Evolutionary conservation across 805 yeast genomes (phyloP).

Genomic region (Grigorovia jiainica): DNA sequence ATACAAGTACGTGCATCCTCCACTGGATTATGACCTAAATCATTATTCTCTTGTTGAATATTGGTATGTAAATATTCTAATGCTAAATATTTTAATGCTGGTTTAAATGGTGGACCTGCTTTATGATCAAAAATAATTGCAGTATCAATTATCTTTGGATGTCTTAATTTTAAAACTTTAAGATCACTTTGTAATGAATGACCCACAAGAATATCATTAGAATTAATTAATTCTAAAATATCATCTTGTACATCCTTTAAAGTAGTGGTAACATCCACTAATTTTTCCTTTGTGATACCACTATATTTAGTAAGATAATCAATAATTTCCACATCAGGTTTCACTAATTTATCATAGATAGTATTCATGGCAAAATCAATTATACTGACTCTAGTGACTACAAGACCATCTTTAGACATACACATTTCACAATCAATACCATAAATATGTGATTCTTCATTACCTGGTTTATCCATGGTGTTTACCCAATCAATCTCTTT

Average conservation of each 20-base stretch:
- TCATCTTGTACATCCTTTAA: constrained; percentile 57
- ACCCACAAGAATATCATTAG: constrained; percentile 67
- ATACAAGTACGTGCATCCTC: constrained; percentile 80
- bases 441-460: constrained; percentile 54
- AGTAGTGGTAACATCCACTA: constrained; percentile 52
- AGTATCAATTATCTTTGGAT: constrained; percentile 73
- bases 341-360: constrained; percentile 63
- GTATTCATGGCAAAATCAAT: constrained; percentile 53
- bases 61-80: constrained; percentile 40
- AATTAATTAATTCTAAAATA: constrained; percentile 39
- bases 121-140: constrained; percentile 66
- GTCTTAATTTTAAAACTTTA: constrained; percentile 58
- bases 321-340: constrained; percentile 62
- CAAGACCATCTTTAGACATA: constrained; percentile 52
- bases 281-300: constrained; percentile 70
- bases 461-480: constrained; percentile 48
- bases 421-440: constrained; percentile 97
- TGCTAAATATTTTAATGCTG: constrained; percentile 67
- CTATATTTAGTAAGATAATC: constrained; percentile 80
- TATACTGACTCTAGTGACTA: constrained; percentile 67
- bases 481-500: constrained; percentile 36
- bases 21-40: constrained; percentile 62
- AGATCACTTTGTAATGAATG: constrained; percentile 86
- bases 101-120: constrained; percentile 75
- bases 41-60: constrained; percentile 55